Conservation (phyloP, 1,284 basidiomycete genomes). For the Lignosus rhinocerotis region DNA sequence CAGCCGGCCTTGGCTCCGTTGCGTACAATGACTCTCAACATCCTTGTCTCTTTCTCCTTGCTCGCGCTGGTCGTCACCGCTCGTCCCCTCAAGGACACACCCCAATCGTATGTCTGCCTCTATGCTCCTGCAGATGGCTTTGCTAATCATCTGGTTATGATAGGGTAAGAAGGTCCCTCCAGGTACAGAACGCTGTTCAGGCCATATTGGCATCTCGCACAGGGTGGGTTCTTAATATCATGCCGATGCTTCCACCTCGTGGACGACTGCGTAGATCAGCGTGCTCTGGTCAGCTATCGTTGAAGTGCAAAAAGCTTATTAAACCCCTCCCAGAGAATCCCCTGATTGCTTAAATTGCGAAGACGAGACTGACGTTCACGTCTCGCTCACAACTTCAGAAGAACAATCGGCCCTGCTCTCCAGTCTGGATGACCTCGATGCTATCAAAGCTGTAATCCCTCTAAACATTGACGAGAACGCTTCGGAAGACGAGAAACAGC, state of each 20-base stretch:
- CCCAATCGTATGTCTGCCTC: slow-evolving; percentile 26
- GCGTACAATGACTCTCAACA: slow-evolving; percentile 39
- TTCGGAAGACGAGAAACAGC: slow-evolving; percentile 36
- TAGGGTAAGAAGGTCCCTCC: slow-evolving; percentile 27
- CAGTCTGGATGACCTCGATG: slow-evolving; percentile 31
- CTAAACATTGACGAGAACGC: slow-evolving; percentile 29
- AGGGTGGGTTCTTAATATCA: slow-evolving; percentile 34
- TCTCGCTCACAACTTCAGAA: slow-evolving; percentile 35
- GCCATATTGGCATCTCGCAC: slow-evolving; percentile 39
- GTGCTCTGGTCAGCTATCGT: background rate
- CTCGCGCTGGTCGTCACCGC: slow-evolving; percentile 48
- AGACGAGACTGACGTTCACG: slow-evolving; percentile 29
- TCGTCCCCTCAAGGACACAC: slow-evolving; percentile 37
- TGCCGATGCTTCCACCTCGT: background rate
- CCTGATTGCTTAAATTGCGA: slow-evolving; percentile 24
- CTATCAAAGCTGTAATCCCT: slow-evolving; percentile 37
- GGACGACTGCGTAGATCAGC: background rate
- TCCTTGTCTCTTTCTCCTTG: slow-evolving; percentile 44
- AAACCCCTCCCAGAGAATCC: slow-evolving; percentile 22
- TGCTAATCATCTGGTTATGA: background rate
- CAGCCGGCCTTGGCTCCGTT: slow-evolving; percentile 10
- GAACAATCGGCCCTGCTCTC: slow-evolving; percentile 36
- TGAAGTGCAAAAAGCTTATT: background rate
- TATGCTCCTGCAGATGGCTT: background rate
- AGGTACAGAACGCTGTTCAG: slow-evolving; percentile 39